phyloP scores from a whole-genome alignment of 2,329 filamentous ascomycete genomes.

The Oidium heveae region DNA sequence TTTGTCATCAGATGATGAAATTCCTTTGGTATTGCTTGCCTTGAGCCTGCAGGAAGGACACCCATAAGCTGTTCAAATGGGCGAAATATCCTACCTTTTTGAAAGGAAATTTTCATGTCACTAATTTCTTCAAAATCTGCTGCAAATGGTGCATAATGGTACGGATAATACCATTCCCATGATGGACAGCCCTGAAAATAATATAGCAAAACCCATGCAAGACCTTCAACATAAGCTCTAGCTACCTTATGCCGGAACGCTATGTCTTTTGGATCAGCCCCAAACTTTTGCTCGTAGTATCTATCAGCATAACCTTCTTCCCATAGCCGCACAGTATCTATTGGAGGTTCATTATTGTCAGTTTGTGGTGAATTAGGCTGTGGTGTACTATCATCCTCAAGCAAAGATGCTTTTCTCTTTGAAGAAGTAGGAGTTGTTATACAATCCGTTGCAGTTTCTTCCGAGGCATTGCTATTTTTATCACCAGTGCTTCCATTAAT shows the following conservation, averaged over 20 bases:
- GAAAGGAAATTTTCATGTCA: conserved; percentile 56
- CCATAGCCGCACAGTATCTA: conserved; percentile 76
- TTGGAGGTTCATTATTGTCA: conserved; percentile 32
- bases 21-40: conserved; percentile 65
- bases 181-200: conserved; percentile 97
- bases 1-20: conserved; percentile 85
- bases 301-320: conserved; percentile 85
- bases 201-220: conserved; percentile 87
- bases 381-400: conserved; percentile 37
- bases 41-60: conserved; percentile 77
- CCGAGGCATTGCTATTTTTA: conserved; percentile 1
- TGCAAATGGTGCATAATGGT: conserved; percentile 94
- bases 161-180: conserved; percentile 98
- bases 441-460: background rate
- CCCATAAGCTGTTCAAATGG: conserved; percentile 98
- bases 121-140: conserved; percentile 73
- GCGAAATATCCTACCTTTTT: conserved; percentile 61
- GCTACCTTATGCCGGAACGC: conserved; percentile 78
- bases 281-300: conserved; percentile 94
- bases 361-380: conserved; percentile 22
- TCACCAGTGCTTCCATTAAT: conserved; percentile 19
- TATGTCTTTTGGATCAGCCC: conserved; percentile 54
- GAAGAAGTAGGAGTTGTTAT: conserved; percentile 24
- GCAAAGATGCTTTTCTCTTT: conserved; percentile 54
- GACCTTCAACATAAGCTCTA: conserved; percentile 74